phyloP scores from a whole-genome alignment of 192 early-diverging fungal species.

The Paraglomus brasilianum region DNA sequence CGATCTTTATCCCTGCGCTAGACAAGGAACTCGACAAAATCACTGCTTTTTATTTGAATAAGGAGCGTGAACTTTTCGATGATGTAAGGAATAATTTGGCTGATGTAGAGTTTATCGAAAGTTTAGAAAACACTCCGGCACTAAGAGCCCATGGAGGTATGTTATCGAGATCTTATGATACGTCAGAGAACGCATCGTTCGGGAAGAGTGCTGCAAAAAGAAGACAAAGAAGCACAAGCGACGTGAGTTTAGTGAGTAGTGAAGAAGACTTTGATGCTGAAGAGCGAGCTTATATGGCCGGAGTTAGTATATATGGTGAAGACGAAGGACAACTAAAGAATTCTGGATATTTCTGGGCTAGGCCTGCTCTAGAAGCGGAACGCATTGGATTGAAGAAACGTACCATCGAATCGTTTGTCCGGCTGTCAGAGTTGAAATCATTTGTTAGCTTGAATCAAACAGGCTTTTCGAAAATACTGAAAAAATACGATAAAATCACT shows the following conservation, averaged over 20 bases:
- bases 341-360: constrained; percentile 32
- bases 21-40: constrained; percentile 87
- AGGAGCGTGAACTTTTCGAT: constrained; percentile 75
- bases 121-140: constrained; percentile 28
- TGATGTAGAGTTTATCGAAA: constrained; percentile 55
- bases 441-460: constrained; percentile 89
- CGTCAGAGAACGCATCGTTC: not conserved
- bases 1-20: constrained; percentile 69
- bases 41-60: constrained; percentile 75
- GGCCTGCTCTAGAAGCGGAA: constrained; percentile 40
- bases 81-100: constrained; percentile 62
- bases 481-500: constrained; percentile 97
- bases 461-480: constrained; percentile 92
- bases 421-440: constrained; percentile 81
- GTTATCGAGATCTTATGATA: not conserved
- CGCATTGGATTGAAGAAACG: constrained; percentile 44
- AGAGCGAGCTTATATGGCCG: not conserved
- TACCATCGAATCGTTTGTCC: constrained; percentile 76
- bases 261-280: not conserved
- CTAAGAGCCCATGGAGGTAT: constrained; percentile 1
- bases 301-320: constrained; percentile 13
- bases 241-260: constrained; percentile 6
- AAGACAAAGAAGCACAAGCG: constrained; percentile 37
- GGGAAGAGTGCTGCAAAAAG: constrained; percentile 29
- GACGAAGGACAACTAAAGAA: constrained; percentile 1